phyloP scores from a whole-genome alignment of 495 filamentous ascomycete species.

The Penicillium cinerascens region DNA sequence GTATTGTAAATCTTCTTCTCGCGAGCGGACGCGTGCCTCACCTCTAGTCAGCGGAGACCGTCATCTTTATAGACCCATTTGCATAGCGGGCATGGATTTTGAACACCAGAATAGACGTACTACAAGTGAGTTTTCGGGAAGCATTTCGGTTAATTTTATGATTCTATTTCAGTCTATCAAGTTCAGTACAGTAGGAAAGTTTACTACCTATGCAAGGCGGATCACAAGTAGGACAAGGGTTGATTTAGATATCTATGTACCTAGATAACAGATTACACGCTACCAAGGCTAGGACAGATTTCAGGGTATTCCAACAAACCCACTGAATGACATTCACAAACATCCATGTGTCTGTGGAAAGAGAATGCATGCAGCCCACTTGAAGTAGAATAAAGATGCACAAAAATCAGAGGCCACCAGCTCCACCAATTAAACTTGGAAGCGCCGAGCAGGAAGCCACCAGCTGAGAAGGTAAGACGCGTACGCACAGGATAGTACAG shows the following conservation, averaged over 20 bases:
- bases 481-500: not conserved
- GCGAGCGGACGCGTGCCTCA: constrained; percentile 78
- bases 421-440: not conserved
- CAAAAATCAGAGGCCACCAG: not conserved
- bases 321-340: constrained; percentile 9
- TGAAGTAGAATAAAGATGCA: not conserved
- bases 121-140: not conserved
- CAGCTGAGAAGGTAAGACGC: not conserved
- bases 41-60: constrained; percentile 44
- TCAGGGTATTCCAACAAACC: constrained; percentile 19
- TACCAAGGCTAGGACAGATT: constrained; percentile 8
- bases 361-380: not conserved
- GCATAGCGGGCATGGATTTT: not conserved
- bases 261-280: not conserved
- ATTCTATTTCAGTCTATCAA: not conserved
- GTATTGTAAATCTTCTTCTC: constrained; percentile 84
- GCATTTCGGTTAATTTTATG: not conserved
- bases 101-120: not conserved
- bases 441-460: not conserved
- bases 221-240: not conserved
- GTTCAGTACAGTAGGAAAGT: not conserved
- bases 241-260: not conserved
- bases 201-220: not conserved
- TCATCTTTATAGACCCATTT: not conserved
- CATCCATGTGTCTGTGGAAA: constrained; percentile 4